Conservation (phyloP, 306 rosid species). For the Prinsepia uniflora region DNA sequence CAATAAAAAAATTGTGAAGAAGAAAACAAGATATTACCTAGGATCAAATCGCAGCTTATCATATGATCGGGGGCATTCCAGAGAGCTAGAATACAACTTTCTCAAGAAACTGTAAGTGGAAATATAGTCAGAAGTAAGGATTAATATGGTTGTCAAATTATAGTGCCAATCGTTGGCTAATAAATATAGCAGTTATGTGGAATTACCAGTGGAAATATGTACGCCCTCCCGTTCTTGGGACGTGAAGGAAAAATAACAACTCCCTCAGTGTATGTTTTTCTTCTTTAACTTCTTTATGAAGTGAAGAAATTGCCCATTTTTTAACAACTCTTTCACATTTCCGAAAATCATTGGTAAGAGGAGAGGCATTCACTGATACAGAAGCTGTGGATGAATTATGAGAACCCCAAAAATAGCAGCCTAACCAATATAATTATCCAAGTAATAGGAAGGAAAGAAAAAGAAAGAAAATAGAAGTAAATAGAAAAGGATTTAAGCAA, state of each 20-base stretch:
- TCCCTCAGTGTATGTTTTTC: constrained; percentile 70
- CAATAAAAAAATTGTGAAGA: neutral
- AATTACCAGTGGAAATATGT: constrained; percentile 84
- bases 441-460: constrained; percentile 13
- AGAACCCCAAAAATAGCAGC: constrained; percentile 11
- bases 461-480: neutral
- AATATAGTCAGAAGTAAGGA: constrained; percentile 24
- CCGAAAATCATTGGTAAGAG: constrained; percentile 40
- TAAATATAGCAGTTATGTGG: neutral
- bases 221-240: constrained; percentile 96
- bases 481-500: neutral
- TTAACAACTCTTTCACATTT: constrained; percentile 65
- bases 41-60: constrained; percentile 95
- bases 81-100: constrained; percentile 62
- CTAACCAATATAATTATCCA: constrained; percentile 6
- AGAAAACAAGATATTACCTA: constrained; percentile 41
- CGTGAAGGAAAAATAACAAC: constrained; percentile 86
- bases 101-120: constrained; percentile 65
- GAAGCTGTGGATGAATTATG: neutral
- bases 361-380: constrained; percentile 43
- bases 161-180: neutral
- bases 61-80: constrained; percentile 95
- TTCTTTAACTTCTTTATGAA: constrained; percentile 45
- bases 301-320: constrained; percentile 68
- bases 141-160: constrained; percentile 14